Evolutionary conservation across 202 grass and related monocot species (phyloP).

Genomic region (Carex arenaria): DNA sequence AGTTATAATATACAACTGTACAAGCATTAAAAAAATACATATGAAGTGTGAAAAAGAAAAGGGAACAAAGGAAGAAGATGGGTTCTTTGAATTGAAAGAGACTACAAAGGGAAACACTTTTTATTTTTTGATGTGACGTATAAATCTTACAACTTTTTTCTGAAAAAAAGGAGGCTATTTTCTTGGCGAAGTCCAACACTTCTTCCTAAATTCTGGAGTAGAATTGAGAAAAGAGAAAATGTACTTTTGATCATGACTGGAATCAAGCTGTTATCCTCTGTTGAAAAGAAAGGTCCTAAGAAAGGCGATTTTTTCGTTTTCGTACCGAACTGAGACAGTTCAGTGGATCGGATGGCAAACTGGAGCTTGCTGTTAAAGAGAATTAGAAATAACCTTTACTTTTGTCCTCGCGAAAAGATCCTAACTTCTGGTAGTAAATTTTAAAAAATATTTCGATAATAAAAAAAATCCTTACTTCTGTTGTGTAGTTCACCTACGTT

Average conservation of each 20-base stretch:
- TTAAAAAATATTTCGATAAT: background rate
- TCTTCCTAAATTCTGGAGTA: background rate
- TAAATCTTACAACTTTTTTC: background rate
- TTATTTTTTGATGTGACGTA: constrained; percentile 9
- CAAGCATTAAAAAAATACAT: background rate
- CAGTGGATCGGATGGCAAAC: no score
- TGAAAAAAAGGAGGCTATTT: background rate
- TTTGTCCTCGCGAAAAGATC: background rate
- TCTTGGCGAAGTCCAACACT: constrained; percentile 7
- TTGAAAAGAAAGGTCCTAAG: no score
- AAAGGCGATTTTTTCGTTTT: no score
- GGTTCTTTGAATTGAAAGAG: constrained; percentile 14
- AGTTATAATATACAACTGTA: background rate
- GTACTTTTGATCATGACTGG: background rate
- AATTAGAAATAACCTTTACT: no score
- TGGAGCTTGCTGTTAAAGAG: no score
- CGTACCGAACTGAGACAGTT: no score
- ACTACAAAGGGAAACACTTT: background rate
- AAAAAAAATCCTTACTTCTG: background rate
- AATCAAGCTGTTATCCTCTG: background rate
- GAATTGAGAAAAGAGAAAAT: background rate
- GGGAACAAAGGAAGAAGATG: background rate
- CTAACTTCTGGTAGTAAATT: background rate
- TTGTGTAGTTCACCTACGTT: background rate
- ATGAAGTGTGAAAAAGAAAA: constrained; percentile 3